Evolutionary conservation across 305 asterid species (phyloP).

Genomic region (Lippia alba): DNA sequence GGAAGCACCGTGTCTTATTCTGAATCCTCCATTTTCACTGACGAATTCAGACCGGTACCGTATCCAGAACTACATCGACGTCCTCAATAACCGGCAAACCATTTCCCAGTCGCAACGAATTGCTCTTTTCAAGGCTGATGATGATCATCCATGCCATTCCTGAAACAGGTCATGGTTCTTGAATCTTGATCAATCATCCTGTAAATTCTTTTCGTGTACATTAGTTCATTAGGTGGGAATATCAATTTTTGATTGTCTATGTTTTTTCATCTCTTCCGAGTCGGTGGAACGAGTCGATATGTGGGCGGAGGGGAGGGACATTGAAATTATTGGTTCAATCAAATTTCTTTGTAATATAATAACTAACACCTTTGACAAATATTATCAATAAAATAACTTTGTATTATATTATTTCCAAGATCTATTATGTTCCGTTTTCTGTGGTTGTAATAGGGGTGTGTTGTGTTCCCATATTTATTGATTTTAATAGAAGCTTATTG

Average conservation of each 20-base stretch:
- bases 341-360: too few relatives aligned
- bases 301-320: neutral
- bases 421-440: neutral
- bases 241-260: neutral
- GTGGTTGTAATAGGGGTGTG: neutral
- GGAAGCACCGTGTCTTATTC: constrained; percentile 84
- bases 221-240: constrained; percentile 41
- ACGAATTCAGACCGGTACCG: constrained; percentile 78
- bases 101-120: constrained; percentile 71
- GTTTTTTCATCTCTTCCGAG: neutral
- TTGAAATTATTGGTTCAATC: neutral
- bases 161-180: constrained; percentile 37
- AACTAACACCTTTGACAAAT: neutral
- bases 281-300: neutral
- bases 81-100: constrained; percentile 71
- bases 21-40: constrained; percentile 89
- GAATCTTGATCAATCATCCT: constrained; percentile 5
- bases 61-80: constrained; percentile 68
- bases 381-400: neutral
- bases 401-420: neutral
- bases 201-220: constrained; percentile 42
- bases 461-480: neutral
- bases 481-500: neutral
- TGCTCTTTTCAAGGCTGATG: constrained; percentile 60
- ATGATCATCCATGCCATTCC: constrained; percentile 47